Percentiles rank a stretch among this genome's conserved stretches.
Evolutionary conservation across 2,329 filamentous ascomycete genomes (phyloP).

Genomic region (Curvularia hawaiiensis): DNA sequence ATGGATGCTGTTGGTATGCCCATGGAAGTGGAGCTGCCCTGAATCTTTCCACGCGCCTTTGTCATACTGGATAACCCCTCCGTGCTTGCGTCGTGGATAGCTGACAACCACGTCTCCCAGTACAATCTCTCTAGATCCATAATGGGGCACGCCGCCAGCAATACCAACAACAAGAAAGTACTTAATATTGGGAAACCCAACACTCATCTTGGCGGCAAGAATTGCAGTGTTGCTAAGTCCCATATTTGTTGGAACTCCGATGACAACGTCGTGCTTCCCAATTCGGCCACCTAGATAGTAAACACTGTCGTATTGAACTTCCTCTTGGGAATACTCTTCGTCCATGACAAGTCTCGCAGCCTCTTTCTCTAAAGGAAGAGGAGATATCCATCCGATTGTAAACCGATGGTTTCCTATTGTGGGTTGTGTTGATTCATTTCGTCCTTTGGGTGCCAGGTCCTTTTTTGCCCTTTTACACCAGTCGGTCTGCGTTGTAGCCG

Average conservation of each 20-base stretch:
- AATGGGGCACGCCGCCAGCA: constrained; percentile 25
- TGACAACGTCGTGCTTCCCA: constrained; percentile 18
- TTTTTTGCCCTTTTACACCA: not conserved
- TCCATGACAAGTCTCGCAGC: constrained; percentile 40
- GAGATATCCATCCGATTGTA: constrained; percentile 43
- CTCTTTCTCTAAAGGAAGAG: constrained; percentile 38
- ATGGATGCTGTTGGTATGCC: constrained; percentile 17
- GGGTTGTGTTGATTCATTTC: not conserved
- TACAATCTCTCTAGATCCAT: constrained; percentile 24
- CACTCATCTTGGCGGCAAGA: constrained; percentile 20
- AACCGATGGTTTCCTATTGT: constrained; percentile 22
- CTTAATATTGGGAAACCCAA: constrained; percentile 19
- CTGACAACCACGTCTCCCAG: constrained; percentile 31
- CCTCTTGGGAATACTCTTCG: constrained; percentile 21
- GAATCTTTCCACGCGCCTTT: constrained; percentile 18
- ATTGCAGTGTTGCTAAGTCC: constrained; percentile 5
- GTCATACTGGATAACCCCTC: constrained; percentile 30
- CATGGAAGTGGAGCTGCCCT: constrained; percentile 14
- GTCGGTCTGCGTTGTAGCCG: not conserved
- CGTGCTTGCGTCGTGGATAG: constrained; percentile 19
- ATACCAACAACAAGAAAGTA: constrained; percentile 28
- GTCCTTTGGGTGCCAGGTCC: not conserved
- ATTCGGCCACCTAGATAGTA: constrained; percentile 18
- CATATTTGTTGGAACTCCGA: constrained; percentile 13
- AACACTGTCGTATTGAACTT: constrained; percentile 4